Base-by-base conservation (phyloP, 2,329 filamentous ascomycete genomes). In the Alternaria longipes region DNA sequence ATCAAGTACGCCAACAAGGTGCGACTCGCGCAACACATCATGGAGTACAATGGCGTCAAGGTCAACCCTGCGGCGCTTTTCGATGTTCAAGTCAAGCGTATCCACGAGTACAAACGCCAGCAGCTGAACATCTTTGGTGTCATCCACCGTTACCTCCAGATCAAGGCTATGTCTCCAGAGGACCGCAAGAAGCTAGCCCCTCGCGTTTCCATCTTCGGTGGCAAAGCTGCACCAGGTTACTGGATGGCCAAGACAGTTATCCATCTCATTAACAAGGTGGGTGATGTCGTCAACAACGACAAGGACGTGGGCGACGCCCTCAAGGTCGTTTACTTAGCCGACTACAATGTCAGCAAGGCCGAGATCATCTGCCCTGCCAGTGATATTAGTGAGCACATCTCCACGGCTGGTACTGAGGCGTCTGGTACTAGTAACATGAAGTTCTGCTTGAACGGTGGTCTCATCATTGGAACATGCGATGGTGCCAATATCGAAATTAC, bases 191-290 rank as follows among this genome's bases (percentile, higher is more conserved):
- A 95, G 82, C 85, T 92, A 62, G 87, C 90, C 45, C 93, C 94
- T 16, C 90, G 94, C 53, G 95, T 98, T 9, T 95, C 91, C 59
- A 96, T 99, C 79, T 98, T 99, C 77, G 95, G 95, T 76, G 95
- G 95, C 72, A 99, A 99, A 83, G 95, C 95, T 26, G 95, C 95
- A 2, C 95, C 95, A 0, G 95, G 95, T 16, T 99, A 99, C 84
- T 99, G 95, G 95, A 99, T 98, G 95, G 95, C 95, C 38, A 99
- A 99, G 87, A 96, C 95, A 41, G 93, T 97, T 69, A 99, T 99
- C 72, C 94, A 98, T 77, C 87, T 99, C 59, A 90, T 99, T 84
- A 98, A 97, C 83, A 90, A 89, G 63, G 95, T 98, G 26, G 93
- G 93, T 4, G 83, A 88, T 16, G 91, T 98, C 3, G 90, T 99